phyloP scores from a whole-genome alignment of 306 rosid species.

The Sesbania bispinosa region DNA sequence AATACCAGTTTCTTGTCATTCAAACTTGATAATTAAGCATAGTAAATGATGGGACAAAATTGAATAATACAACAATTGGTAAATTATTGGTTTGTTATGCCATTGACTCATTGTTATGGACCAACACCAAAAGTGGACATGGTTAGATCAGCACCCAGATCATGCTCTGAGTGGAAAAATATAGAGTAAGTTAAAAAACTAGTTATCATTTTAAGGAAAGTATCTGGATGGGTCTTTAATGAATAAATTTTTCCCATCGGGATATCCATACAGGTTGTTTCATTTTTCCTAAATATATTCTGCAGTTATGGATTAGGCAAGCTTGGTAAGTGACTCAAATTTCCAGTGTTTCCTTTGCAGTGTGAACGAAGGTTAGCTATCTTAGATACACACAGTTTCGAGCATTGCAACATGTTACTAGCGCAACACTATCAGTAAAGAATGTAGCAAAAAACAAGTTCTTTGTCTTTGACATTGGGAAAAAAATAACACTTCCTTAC shows the following conservation, averaged over 20 bases:
- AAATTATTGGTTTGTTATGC: no score
- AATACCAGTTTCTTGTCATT: no score
- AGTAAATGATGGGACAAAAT: no score
- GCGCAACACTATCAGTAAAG: conserved; percentile 70
- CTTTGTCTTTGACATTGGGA: neutral
- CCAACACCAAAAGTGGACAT: no score
- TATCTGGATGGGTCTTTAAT: conserved; percentile 68
- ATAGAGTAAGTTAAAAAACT: no score
- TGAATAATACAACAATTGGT: no score
- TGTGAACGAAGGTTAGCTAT: conserved; percentile 90
- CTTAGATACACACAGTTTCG: conserved; percentile 93
- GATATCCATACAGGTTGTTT: conserved; percentile 79
- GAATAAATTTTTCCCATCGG: conserved; percentile 81
- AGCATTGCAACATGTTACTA: conserved; percentile 77
- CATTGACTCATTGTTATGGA: no score
- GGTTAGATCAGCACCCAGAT: no score
- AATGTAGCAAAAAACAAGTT: neutral
- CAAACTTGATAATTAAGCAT: no score
- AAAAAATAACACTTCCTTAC: neutral
- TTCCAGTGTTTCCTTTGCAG: conserved; percentile 37
- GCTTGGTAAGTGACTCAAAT: neutral
- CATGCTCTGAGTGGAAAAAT: no score
- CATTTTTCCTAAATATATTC: neutral
- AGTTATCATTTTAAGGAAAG: no score
- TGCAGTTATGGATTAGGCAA: neutral